These are phyloP conservation scores for Metschnikowia lochheadii DNA, from an alignment of 805 yeast species.

Conservation along the genomic window DNA sequence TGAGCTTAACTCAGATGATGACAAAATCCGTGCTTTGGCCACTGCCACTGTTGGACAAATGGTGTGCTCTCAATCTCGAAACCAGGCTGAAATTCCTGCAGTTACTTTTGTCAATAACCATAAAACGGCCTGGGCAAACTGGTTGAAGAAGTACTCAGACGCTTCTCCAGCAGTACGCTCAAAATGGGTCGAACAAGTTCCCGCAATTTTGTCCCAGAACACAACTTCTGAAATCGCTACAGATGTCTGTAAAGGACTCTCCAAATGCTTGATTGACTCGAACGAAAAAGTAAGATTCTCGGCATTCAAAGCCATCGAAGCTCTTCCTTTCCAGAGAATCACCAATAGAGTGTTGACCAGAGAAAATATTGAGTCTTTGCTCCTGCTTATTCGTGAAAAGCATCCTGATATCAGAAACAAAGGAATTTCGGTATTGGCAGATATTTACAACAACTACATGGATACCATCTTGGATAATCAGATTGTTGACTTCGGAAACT, in stretches of 20 bases:
- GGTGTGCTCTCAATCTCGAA: slow-evolving; percentile 35
- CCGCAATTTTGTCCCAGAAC: slow-evolving; percentile 42
- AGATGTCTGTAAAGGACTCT: slow-evolving; percentile 45
- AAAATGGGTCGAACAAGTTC: slow-evolving; percentile 63
- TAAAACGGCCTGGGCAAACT: slow-evolving; percentile 57
- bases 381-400: slow-evolving; percentile 69
- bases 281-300: slow-evolving; percentile 68
- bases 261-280: slow-evolving; percentile 68
- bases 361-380: slow-evolving; percentile 49
- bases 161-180: slow-evolving; percentile 58
- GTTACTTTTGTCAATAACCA: slow-evolving; percentile 57
- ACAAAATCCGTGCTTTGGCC: slow-evolving; percentile 58
- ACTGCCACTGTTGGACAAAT: slow-evolving; percentile 71
- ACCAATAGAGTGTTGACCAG: slow-evolving; percentile 45
- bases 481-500: slow-evolving; percentile 30
- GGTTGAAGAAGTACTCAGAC: slow-evolving; percentile 77
- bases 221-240: slow-evolving; percentile 44
- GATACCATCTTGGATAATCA: slow-evolving; percentile 12
- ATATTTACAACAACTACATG: slow-evolving; percentile 49
- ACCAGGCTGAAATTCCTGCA: slow-evolving; percentile 33
- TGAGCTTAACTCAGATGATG: slow-evolving; percentile 71
- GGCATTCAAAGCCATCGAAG: slow-evolving; percentile 51
- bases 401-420: slow-evolving; percentile 58
- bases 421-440: slow-evolving; percentile 52
- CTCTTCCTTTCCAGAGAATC: slow-evolving; percentile 45